These are phyloP conservation scores for Candida dajiaensis DNA, from an alignment of 805 yeast species.

Conservation along the genomic window DNA sequence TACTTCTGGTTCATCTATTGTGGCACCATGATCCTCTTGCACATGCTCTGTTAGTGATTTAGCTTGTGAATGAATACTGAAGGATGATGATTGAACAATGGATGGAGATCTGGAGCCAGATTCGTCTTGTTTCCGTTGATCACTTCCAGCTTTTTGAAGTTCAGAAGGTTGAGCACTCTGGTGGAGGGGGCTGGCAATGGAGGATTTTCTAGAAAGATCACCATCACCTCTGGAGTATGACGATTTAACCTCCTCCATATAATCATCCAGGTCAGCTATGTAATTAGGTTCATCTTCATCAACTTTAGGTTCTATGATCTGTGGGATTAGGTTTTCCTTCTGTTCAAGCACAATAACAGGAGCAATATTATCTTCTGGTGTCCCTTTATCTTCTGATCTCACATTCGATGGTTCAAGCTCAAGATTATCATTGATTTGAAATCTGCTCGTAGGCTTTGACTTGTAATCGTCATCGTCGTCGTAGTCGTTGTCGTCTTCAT, in stretches of 20 bases:
- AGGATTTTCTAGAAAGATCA: not conserved
- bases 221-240: not conserved
- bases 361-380: not conserved
- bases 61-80: not conserved
- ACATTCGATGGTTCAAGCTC: not conserved
- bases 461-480: constrained; percentile 20
- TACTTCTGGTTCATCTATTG: not conserved
- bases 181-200: not conserved
- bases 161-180: not conserved
- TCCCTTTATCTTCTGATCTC: not conserved
- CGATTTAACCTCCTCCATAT: not conserved
- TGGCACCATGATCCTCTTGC: not conserved
- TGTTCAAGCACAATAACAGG: not conserved
- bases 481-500: constrained; percentile 21
- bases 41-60: not conserved
- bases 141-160: not conserved
- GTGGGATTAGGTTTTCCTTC: not conserved
- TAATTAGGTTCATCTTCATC: not conserved
- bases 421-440: constrained; percentile 3
- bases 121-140: not conserved
- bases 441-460: constrained; percentile 8
- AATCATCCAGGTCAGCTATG: not conserved
- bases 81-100: not conserved
- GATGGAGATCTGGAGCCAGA: not conserved
- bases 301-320: not conserved